Percentiles rank a stretch among this genome's conserved stretches.
Evolutionary conservation across 2,329 filamentous ascomycete genomes (phyloP).

Genomic region (Calycina herbarum): DNA sequence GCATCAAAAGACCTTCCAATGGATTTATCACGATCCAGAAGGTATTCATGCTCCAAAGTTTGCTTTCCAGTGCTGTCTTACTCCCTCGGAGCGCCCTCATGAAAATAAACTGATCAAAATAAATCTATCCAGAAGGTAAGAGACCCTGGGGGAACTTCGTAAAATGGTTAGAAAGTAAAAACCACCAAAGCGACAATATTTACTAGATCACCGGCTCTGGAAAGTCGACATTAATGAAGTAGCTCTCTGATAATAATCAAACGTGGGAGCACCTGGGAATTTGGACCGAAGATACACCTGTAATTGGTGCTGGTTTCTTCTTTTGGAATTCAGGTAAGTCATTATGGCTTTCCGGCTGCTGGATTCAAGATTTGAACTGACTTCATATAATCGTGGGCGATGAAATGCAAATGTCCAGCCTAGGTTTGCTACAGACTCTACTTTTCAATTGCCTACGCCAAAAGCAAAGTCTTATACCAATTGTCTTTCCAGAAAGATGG

Average conservation of each 20-base stretch:
- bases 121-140: background rate
- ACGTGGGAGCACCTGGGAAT: background rate
- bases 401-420: background rate
- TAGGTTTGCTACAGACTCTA: background rate
- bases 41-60: too few relatives aligned
- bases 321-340: background rate
- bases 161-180: background rate
- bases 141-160: background rate
- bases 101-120: too few relatives aligned
- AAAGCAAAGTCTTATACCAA: background rate
- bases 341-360: too few relatives aligned
- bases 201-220: background rate
- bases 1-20: background rate
- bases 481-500: constrained; percentile 1
- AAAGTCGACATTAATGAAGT: constrained; percentile 3
- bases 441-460: background rate
- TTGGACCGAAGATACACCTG: background rate
- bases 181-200: background rate
- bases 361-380: too few relatives aligned
- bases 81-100: too few relatives aligned
- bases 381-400: too few relatives aligned
- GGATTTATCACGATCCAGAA: background rate
- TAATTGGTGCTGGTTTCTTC: background rate
- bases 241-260: background rate
- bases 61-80: too few relatives aligned